These are phyloP conservation scores for Solanum pennellii DNA, from an alignment of 257 asterid genomes.

Conservation along the genomic window DNA sequence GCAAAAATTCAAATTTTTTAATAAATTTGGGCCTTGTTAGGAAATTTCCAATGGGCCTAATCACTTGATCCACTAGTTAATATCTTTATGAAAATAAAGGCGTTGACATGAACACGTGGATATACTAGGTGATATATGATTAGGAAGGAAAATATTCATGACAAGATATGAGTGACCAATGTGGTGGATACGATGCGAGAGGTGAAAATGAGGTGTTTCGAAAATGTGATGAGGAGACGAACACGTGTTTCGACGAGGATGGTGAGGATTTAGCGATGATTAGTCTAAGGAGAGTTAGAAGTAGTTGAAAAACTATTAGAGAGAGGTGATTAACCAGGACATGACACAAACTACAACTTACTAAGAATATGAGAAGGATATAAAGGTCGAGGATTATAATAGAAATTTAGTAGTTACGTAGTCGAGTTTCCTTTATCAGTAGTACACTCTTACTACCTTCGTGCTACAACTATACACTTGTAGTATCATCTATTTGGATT, in stretches of 20 bases:
- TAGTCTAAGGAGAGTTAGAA: background rate
- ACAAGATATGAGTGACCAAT: background rate
- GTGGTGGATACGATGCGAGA: background rate
- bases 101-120: background rate
- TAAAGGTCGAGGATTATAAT: too few relatives aligned
- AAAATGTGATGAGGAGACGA: too few relatives aligned
- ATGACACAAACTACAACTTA: background rate
- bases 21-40: background rate
- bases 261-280: too few relatives aligned
- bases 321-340: background rate
- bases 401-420: too few relatives aligned
- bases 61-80: background rate
- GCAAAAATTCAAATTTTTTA: too few relatives aligned
- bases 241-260: too few relatives aligned
- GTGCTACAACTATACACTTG: too few relatives aligned
- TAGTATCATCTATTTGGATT: rapidly evolving
- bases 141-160: background rate
- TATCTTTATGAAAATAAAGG: background rate
- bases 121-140: background rate
- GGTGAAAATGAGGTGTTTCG: background rate
- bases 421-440: too few relatives aligned
- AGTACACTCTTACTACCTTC: too few relatives aligned
- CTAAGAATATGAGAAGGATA: background rate
- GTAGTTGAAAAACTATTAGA: background rate
- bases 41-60: background rate